Evolutionary conservation across 805 yeast genomes (phyloP).

Genomic region (Lipomyces chichibuensis): DNA sequence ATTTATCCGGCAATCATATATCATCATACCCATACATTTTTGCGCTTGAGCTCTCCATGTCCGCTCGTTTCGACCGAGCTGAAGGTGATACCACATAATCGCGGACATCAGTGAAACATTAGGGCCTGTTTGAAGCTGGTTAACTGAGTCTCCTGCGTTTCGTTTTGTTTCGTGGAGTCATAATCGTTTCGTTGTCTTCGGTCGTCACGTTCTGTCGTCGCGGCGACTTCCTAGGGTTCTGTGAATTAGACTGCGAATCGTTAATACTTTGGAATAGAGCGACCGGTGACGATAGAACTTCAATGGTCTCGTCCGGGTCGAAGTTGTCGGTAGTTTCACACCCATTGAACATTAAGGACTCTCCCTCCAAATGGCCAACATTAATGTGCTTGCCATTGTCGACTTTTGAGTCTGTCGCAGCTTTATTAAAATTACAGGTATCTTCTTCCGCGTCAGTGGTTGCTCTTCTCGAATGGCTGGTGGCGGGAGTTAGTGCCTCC

Average conservation of each 20-base stretch:
- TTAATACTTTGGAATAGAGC: conserved; percentile 36
- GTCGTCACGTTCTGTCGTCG: neutral
- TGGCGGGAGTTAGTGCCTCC: neutral
- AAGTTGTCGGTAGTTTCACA: neutral
- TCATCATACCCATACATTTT: neutral
- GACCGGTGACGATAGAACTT: conserved; percentile 15
- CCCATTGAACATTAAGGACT: neutral
- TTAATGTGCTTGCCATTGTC: neutral
- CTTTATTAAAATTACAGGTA: neutral
- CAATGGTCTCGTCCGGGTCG: conserved; percentile 15
- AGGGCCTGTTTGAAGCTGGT: conserved; percentile 45
- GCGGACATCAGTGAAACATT: neutral
- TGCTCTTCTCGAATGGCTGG: neutral
- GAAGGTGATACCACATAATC: neutral
- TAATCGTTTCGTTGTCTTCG: neutral
- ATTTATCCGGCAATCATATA: neutral
- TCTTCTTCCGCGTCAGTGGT: neutral
- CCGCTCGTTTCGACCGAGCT: neutral
- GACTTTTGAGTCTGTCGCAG: neutral
- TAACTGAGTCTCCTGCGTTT: conserved; percentile 43
- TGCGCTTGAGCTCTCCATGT: neutral
- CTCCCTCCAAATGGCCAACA: neutral
- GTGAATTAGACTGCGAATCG: conserved; percentile 7
- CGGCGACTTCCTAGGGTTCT: neutral
- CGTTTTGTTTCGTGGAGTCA: neutral